Percentiles rank a stretch among this genome's conserved stretches.
These are phyloP conservation scores for Ophiobolus disseminans DNA, from an alignment of 2,329 filamentous ascomycete genomes.

Conservation along the genomic window DNA sequence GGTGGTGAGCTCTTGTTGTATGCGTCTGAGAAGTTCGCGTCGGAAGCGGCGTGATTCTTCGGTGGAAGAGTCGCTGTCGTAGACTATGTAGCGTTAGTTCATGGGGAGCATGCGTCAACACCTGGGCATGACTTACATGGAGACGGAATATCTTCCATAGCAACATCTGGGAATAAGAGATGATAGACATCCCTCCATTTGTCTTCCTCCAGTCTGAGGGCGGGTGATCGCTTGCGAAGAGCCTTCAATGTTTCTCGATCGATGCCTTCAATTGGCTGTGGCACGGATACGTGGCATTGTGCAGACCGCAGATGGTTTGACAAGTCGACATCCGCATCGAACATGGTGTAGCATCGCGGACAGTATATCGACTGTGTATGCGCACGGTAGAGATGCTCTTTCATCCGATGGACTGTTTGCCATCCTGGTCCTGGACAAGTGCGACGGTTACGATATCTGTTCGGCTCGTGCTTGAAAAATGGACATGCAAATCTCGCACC, in stretches of 20 bases:
- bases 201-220: constrained; percentile 40
- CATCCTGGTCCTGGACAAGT: constrained; percentile 50
- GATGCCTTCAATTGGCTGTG: constrained; percentile 47
- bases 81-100: constrained; percentile 35
- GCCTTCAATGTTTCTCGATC: constrained; percentile 46
- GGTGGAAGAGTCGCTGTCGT: constrained; percentile 37
- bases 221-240: constrained; percentile 46
- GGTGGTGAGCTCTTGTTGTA: constrained; percentile 40
- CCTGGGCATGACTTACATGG: constrained; percentile 42
- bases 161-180: constrained; percentile 46
- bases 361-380: constrained; percentile 50
- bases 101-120: too few species aligned
- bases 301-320: constrained; percentile 41
- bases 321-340: constrained; percentile 43
- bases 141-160: constrained; percentile 38
- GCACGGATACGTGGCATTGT: constrained; percentile 28
- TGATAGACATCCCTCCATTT: constrained; percentile 51
- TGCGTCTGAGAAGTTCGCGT: constrained; percentile 42
- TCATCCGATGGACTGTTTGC: constrained; percentile 51
- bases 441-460: constrained; percentile 44
- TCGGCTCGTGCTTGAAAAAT: constrained; percentile 51
- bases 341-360: constrained; percentile 48
- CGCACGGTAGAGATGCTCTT: constrained; percentile 52
- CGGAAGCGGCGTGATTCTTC: constrained; percentile 40
- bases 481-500: constrained; percentile 49